phyloP scores from a whole-genome alignment of 2,329 filamentous ascomycete species.

The Aspergillus chevalieri region DNA sequence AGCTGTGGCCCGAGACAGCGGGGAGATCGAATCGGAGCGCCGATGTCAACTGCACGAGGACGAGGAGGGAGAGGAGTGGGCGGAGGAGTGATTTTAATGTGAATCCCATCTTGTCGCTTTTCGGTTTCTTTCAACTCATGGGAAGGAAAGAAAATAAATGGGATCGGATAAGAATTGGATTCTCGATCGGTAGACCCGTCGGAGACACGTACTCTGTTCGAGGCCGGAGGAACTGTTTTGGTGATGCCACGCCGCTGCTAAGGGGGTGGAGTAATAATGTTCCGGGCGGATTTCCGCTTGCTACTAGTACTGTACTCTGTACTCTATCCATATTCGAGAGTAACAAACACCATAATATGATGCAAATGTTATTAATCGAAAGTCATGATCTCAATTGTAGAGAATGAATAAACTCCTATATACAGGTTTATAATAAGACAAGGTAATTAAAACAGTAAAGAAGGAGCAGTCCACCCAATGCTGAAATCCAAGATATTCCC shows the following conservation, averaged over 20 bases:
- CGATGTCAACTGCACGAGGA: slow-evolving; percentile 36
- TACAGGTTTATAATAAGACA: neutral
- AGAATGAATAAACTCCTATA: neutral
- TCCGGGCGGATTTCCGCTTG: slow-evolving; percentile 15
- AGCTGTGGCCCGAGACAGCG: slow-evolving; percentile 56
- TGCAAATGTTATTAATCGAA: no score
- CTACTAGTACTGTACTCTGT: neutral
- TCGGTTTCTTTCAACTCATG: neutral
- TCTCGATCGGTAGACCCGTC: slow-evolving; percentile 1
- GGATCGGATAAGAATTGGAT: slow-evolving; percentile 9
- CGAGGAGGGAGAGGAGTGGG: slow-evolving; percentile 20
- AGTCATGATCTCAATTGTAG: no score
- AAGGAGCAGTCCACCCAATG: neutral
- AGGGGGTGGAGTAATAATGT: slow-evolving; percentile 26
- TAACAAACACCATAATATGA: no score
- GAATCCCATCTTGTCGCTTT: slow-evolving; percentile 5
- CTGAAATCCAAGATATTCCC: neutral
- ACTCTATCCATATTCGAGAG: neutral
- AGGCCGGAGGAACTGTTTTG: slow-evolving; percentile 20
- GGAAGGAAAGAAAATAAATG: neutral
- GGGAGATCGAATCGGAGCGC: slow-evolving; percentile 92
- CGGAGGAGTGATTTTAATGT: slow-evolving; percentile 26
- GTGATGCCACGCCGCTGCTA: slow-evolving; percentile 33
- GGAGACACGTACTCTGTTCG: neutral
- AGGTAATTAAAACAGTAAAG: neutral